These are phyloP conservation scores for Kernera saxatilis DNA, from an alignment of 345 rosid genomes.

Conservation along the genomic window DNA sequence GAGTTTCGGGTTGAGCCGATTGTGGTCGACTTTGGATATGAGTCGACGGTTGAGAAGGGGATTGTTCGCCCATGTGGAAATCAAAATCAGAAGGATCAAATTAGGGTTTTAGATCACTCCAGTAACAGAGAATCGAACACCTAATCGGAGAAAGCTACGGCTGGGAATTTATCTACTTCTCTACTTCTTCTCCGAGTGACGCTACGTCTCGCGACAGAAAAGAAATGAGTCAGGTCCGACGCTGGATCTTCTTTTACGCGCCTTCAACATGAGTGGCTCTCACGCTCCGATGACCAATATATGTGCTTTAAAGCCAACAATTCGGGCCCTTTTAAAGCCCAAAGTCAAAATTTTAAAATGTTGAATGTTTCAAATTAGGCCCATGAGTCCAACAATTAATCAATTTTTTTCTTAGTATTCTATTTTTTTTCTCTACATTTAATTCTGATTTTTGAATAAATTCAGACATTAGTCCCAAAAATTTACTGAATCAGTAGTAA, in stretches of 20 bases:
- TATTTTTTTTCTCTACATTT: no score
- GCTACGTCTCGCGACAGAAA: neutral
- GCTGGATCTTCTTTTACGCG: neutral
- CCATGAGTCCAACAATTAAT: neutral
- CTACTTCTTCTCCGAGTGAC: conserved; percentile 3
- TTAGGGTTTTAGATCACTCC: neutral
- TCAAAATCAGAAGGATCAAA: conserved; percentile 6
- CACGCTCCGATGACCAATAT: neutral
- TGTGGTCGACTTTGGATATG: conserved; percentile 33
- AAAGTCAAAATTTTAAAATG: neutral
- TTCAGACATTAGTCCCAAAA: no score
- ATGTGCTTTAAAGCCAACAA: neutral
- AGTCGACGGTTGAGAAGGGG: conserved; percentile 39
- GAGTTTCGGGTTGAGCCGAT: conserved; percentile 28
- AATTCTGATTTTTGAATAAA: no score
- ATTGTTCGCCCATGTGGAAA: conserved; percentile 65
- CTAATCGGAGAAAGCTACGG: neutral
- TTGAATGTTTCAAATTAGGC: neutral
- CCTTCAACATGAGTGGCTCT: neutral
- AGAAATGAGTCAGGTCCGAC: neutral
- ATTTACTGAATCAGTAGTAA: no score
- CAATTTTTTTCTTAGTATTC: neutral
- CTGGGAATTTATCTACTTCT: neutral
- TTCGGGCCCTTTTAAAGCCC: neutral
- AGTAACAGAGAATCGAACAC: neutral